These are phyloP conservation scores for Quambalaria eucalypti DNA, from an alignment of 1,284 basidiomycete species.

Conservation along the genomic window DNA sequence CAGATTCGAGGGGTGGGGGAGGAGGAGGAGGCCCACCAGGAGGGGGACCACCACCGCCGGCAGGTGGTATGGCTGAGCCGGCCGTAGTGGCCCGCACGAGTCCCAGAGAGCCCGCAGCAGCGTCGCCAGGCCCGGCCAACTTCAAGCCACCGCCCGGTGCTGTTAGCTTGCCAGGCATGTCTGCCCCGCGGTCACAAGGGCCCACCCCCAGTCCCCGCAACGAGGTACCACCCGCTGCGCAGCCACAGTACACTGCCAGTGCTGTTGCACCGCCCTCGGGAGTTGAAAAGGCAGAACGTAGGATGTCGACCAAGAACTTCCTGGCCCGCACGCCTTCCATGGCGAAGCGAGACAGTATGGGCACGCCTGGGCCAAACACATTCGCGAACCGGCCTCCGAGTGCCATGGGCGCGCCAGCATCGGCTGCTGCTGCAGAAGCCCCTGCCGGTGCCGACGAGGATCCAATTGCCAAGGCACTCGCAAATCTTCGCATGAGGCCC, in stretches of 20 bases:
- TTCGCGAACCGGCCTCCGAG: neutral
- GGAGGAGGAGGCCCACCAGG: neutral
- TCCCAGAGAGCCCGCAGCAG: too few species aligned
- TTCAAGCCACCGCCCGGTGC: slow-evolving; percentile 12
- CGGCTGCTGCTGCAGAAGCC: neutral
- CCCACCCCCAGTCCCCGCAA: slow-evolving; percentile 5
- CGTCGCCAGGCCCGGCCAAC: neutral
- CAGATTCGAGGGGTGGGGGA: neutral
- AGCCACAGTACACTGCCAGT: slow-evolving; percentile 1
- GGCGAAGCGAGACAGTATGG: slow-evolving; percentile 11
- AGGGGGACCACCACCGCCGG: neutral
- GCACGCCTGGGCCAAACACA: neutral
- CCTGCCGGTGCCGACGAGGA: slow-evolving; percentile 55
- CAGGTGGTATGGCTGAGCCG: neutral
- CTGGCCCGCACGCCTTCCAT: slow-evolving; percentile 35
- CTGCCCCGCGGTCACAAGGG: neutral
- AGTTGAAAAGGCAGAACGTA: slow-evolving; percentile 9
- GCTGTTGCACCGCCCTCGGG: slow-evolving; percentile 6
- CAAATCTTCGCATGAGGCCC: slow-evolving; percentile 50
- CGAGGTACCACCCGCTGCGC: slow-evolving; percentile 3
- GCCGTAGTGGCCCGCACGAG: too few species aligned
- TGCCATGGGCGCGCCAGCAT: neutral
- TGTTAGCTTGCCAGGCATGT: slow-evolving; percentile 16
- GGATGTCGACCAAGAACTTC: slow-evolving; percentile 32
- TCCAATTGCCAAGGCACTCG: slow-evolving; percentile 65